A percentile compares a stretch with the other conserved stretches of the same genome.
Conservation (phyloP, 176 grass and related monocot species). For the Oryza glaberrima region DNA sequence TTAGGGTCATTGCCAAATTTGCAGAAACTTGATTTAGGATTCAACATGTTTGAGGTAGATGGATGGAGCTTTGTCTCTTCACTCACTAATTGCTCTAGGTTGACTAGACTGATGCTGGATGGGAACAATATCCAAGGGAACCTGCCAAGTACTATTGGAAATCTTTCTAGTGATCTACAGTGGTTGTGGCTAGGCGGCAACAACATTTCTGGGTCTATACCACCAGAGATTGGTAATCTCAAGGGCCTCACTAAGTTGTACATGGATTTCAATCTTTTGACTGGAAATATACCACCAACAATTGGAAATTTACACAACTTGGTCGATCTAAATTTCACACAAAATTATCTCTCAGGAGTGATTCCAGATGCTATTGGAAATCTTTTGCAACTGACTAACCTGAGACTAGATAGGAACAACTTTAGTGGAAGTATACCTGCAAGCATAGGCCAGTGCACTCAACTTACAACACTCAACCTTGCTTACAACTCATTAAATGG, state of each 20-base stretch:
- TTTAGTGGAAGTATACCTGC: constrained; percentile 54
- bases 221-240: constrained; percentile 47
- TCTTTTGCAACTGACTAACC: constrained; percentile 40
- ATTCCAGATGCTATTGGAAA: constrained; percentile 50
- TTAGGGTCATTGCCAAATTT: constrained; percentile 46
- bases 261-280: constrained; percentile 52
- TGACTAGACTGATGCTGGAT: constrained; percentile 24
- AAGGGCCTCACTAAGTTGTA: constrained; percentile 23
- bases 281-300: constrained; percentile 45
- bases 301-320: constrained; percentile 47
- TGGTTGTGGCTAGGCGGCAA: constrained; percentile 35
- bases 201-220: constrained; percentile 41
- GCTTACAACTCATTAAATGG: constrained; percentile 53
- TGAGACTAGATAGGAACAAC: constrained; percentile 45
- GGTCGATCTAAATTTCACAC: constrained; percentile 30
- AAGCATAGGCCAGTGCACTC: constrained; percentile 35
- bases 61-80: constrained; percentile 53
- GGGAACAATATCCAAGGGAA: constrained; percentile 48
- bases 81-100: constrained; percentile 35
- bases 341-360: constrained; percentile 42
- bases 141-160: constrained; percentile 40
- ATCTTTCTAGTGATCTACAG: constrained; percentile 45
- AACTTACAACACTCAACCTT: constrained; percentile 53
- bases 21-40: constrained; percentile 16
- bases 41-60: constrained; percentile 51